Evolutionary conservation across 192 early-diverging fungal species (phyloP), one percentile per base, ranked within the genome.

Genomic region (Funneliformis geosporum): DNA sequence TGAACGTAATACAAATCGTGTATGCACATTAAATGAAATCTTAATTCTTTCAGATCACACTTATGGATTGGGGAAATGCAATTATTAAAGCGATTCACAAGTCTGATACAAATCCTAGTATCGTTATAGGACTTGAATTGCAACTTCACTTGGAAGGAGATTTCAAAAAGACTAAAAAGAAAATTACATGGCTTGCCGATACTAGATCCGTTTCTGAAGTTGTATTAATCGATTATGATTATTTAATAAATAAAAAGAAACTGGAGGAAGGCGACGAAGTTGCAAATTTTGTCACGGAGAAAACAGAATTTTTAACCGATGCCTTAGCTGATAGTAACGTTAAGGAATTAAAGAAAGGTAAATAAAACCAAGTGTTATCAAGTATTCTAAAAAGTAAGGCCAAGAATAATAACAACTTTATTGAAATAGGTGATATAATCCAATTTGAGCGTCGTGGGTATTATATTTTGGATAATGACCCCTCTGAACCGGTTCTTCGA

Each of bases 61-160:
- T 99, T 75, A 99, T 99, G 97, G 97, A 98, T 88, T 99, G 98
- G 98, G 98, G 98, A 60, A 99, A 99, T 84, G 96, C 93, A 10
- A 89, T 98, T 82, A 91, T 99, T 75, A 87, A 92, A 74, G 82
- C 86, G 14, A 89, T 99, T 74, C 84, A 92, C 67, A 90, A 91
- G 85, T 83, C 76, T 38, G 83, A 46, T 0, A 88, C 88, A 69
- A 81, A 82, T 10, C 75, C 79, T 18, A 86, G 85, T 28, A 73
- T 84, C 23, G 93, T 98, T 23, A 87, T 81, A 0, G 73, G 64
- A 27, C 84, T 96, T 25, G 88, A 91, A 28, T 80, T 96, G 68
- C 87, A 90, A 65, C 83, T 99, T 64, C 92, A 99, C 82, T 89
- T 98, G 75, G 94, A 92, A 44, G 96, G 96, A 72, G 97, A 99